Base-by-base conservation (phyloP, 2,329 filamentous ascomycete species). In the Aspergillus pseudoterreus region DNA sequence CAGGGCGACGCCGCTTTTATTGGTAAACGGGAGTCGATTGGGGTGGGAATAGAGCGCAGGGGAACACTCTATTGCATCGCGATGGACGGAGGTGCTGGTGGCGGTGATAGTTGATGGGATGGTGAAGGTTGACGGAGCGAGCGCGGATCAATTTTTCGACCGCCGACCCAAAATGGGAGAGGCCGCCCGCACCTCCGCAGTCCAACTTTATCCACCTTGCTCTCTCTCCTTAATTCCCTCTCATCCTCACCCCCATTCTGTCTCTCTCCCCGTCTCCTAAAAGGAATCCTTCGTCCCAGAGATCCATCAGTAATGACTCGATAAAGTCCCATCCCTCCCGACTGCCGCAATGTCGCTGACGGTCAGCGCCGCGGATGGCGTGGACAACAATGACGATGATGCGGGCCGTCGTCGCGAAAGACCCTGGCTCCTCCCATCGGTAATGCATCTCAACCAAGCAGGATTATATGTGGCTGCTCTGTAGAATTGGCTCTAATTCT, bases 371-470 rank as follows among this genome's bases (percentile, higher is more conserved):
- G 36, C 49, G 39, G 56, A 50, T 45, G 52, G 45, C 44, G 49
- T 59, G 36, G 51, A 56, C 49, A 52, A 65, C 51, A 66, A 61
- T 44, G 53, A 65, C 52, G 65, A 60, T 43, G 54, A 63, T 53
- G 58, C 62, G 50, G 60, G 61, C 52, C 65, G 56, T 57, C 73
- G 69, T 57, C 73, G 70, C 60, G 74, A 75, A 53, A 70, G 71
- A 57, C 75, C 77, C 53, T 80, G 78, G 72, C 71, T 82, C 39
- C 74, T 80, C 58, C 71, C 79, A 61, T 78, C 72, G 65, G 78
- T 80, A 71, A 63, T 54, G 14, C 38, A 10, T 10, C 30, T 36
- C 21, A 32, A 14, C 32, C 11, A 21, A 17, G 19, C 27, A 11
- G 27, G 8, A 30, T 30, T 30, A 30, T 8, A 30, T 9, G 9